Evolutionary conservation across 2,329 filamentous ascomycete genomes (phyloP).

Genomic region (Emmonsiellopsis sp.): DNA sequence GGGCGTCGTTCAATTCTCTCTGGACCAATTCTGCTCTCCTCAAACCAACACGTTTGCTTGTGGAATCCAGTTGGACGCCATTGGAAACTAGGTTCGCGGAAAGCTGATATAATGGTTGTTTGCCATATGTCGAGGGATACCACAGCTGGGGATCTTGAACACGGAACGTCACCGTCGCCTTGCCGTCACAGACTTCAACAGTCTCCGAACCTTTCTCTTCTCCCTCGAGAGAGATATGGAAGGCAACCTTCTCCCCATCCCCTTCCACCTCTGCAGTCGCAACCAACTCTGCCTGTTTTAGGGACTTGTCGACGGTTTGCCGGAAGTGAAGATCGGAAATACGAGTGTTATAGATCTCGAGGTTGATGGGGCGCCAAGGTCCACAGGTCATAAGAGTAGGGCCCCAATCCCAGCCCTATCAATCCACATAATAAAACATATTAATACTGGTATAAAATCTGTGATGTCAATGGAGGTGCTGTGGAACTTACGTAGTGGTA

Average conservation of each 20-base stretch:
- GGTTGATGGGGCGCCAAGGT: slow-evolving; percentile 51
- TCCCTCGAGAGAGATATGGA: slow-evolving; percentile 50
- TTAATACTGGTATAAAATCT: slow-evolving; percentile 52
- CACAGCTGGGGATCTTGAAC: slow-evolving; percentile 19
- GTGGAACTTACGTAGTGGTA: slow-evolving; percentile 39
- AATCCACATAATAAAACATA: slow-evolving; percentile 54
- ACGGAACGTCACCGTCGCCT: slow-evolving; percentile 7
- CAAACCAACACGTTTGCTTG: slow-evolving; percentile 51
- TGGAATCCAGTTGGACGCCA: slow-evolving; percentile 31
- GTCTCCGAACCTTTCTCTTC: slow-evolving; percentile 52
- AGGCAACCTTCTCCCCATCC: slow-evolving; percentile 49
- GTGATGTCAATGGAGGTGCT: slow-evolving; percentile 46
- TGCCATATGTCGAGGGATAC: slow-evolving; percentile 36
- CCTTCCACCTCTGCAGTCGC: slow-evolving; percentile 44
- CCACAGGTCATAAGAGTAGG: slow-evolving; percentile 55
- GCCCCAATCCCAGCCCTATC: slow-evolving; percentile 56
- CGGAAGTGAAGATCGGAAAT: slow-evolving; percentile 11
- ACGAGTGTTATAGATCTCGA: slow-evolving; percentile 41
- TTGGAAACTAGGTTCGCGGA: slow-evolving; percentile 35
- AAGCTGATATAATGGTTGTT: slow-evolving; percentile 50
- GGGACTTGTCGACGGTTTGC: slow-evolving; percentile 8
- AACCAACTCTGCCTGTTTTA: slow-evolving; percentile 21
- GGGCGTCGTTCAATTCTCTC: slow-evolving; percentile 45
- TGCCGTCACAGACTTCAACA: slow-evolving; percentile 43
- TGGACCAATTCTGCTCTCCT: slow-evolving; percentile 47